Conservation (phyloP, 306 rosid genomes). For the Dryas alaskensis region DNA sequence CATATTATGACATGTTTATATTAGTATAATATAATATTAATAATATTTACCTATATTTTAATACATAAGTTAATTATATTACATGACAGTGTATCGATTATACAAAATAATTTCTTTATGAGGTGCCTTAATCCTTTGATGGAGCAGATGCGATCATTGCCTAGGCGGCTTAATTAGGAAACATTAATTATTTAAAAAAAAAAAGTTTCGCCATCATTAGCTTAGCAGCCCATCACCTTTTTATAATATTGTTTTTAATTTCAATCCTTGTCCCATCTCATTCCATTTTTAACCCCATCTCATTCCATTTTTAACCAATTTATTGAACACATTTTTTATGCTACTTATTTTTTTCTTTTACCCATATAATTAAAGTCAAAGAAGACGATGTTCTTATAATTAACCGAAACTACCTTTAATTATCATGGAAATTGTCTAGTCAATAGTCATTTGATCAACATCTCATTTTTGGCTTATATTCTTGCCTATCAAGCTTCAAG, state of each 20-base stretch:
- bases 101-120: no score
- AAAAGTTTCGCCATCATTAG: background rate
- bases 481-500: background rate
- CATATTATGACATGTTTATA: no score
- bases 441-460: background rate
- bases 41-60: no score
- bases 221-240: background rate
- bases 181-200: background rate
- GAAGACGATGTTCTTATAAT: background rate
- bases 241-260: no score
- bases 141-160: background rate
- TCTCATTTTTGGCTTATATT: background rate
- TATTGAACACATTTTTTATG: background rate
- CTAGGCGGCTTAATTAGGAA: background rate
- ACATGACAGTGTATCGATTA: no score
- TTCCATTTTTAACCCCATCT: no score
- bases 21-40: no score
- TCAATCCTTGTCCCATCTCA: no score
- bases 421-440: background rate
- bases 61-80: no score
- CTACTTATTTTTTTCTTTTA: background rate
- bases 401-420: background rate
- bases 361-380: background rate
- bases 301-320: no score
- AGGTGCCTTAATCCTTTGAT: background rate